A percentile compares a stretch with the other conserved stretches of the same genome.
These are phyloP conservation scores for Mucor lusitanicus DNA, from an alignment of 371 early-diverging fungal species.

Conservation along the genomic window DNA sequence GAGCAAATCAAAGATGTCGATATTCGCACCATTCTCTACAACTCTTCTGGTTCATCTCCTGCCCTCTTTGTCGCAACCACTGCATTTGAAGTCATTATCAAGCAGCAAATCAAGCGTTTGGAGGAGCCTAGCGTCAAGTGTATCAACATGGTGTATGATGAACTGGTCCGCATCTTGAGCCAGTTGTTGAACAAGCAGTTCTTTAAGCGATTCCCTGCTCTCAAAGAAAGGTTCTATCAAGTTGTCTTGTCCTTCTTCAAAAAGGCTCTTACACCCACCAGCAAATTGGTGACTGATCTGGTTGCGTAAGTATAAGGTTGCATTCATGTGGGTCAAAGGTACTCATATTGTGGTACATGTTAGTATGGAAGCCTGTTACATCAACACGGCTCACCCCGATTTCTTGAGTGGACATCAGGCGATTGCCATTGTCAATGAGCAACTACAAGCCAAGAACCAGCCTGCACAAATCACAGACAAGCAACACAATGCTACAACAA, in stretches of 20 bases:
- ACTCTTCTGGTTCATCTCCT: conserved; percentile 96
- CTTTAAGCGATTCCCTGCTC: conserved; percentile 94
- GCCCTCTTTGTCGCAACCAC: conserved; percentile 96
- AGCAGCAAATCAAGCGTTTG: conserved; percentile 94
- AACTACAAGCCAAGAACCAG: conserved; percentile 51
- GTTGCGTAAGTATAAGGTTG: conserved; percentile 48
- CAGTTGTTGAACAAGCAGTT: conserved; percentile 88
- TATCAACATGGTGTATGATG: conserved; percentile 92
- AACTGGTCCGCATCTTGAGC: conserved; percentile 90
- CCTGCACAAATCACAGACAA: conserved; percentile 33
- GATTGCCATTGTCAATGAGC: conserved; percentile 90
- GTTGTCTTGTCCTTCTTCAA: conserved; percentile 93
- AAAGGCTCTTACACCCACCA: conserved; percentile 87
- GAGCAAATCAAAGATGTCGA: conserved; percentile 97
- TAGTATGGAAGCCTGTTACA: conserved; percentile 90
- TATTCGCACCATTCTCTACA: conserved; percentile 97
- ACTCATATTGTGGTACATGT: not conserved
- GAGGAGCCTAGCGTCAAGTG: conserved; percentile 97
- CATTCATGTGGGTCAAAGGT: not conserved
- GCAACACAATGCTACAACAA: not conserved
- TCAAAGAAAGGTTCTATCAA: conserved; percentile 88
- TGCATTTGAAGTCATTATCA: conserved; percentile 97
- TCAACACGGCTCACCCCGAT: conserved; percentile 99
- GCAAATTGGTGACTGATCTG: conserved; percentile 90
- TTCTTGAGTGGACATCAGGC: conserved; percentile 97